Evolutionary conservation across 305 asterid genomes (phyloP).

Genomic region (Nicotiana rustica): DNA sequence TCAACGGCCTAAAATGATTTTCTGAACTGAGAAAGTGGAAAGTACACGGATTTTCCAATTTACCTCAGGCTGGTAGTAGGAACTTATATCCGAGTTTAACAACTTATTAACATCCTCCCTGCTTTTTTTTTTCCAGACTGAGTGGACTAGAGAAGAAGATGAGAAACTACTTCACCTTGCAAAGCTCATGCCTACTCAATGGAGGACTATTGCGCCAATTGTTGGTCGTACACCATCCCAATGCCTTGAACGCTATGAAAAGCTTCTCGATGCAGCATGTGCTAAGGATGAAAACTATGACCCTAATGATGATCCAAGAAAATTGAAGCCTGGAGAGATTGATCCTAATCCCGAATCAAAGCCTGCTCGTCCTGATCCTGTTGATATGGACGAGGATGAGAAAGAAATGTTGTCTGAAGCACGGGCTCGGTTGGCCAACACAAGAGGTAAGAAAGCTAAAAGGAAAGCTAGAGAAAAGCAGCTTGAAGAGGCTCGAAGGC

Average conservation of each 20-base stretch:
- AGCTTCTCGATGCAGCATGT: conserved; percentile 97
- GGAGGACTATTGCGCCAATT: conserved; percentile 99
- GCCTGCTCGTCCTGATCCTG: conserved; percentile 99
- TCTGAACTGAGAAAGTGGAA: conserved; percentile 19
- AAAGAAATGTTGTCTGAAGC: conserved; percentile 99
- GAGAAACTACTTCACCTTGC: conserved; percentile 97
- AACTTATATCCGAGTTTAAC: background rate
- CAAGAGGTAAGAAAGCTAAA: conserved; percentile 96
- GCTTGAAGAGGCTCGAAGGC: conserved; percentile 98
- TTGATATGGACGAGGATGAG: conserved; percentile 99
- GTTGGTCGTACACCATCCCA: conserved; percentile 98
- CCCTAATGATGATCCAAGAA: conserved; percentile 87
- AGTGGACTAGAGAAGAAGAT: conserved; percentile 99
- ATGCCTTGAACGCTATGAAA: conserved; percentile 97
- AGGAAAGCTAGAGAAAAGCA: conserved; percentile 98
- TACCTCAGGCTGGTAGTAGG: background rate
- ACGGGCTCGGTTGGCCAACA: conserved; percentile 92
- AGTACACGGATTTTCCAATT: background rate
- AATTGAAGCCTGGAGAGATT: conserved; percentile 97
- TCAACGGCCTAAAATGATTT: background rate
- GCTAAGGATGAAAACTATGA: conserved; percentile 97
- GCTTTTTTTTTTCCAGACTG: conserved; percentile 61
- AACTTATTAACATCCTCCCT: background rate
- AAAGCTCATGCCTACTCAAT: conserved; percentile 98
- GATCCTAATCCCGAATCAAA: conserved; percentile 98